Evolutionary conservation across 1,284 basidiomycete genomes (phyloP), one percentile per base, ranked within the genome.

Genomic region (Pseudozyma hubeiensis): DNA sequence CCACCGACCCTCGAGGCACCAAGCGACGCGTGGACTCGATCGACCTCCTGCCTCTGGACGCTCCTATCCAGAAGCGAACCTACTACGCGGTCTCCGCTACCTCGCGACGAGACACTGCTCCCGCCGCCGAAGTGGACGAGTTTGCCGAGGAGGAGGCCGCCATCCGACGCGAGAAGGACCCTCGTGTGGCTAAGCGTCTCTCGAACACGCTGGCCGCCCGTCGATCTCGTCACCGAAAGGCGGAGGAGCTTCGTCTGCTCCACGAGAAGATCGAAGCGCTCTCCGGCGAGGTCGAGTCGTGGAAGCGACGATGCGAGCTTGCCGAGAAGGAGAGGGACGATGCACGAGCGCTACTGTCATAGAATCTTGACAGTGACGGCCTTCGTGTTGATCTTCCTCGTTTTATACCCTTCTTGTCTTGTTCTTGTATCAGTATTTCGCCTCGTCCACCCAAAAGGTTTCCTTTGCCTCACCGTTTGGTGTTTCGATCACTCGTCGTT

Each of bases 171-270:
- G 77, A 77, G 31, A 68, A 75, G 65, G 80, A 81, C 47, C 72
- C 82, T 31, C 75, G 77, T 39, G 67, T 73, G 29, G 77, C 80
- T 53, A 84, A 84, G 77, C 80, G 82, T 48, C 73, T 83, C n/a
- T 74, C 66, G 52, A 84, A 84, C 78, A 84, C 82, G 40, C 66
- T 84, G 11, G 81, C 81, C 37, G 82, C 82, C 13, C 75, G 82
- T 43, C 77, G 81, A 24, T 78, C 75, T 16, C 75, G 82, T 34
- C 80, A 80, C 61, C 78, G 82, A 30, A 84, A 84, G 65, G 79
- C 79, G 4, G 81, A 82, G 54, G 82, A 84, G 72, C 67, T 79
- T 7, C 65, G 71, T 40, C 66, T 60, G 52, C 75, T 83, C 5
- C 65, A 79, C 63, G 80, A 82, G 19, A 77, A 71, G 52, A 84